Percentiles rank a stretch among this genome's conserved stretches.
These are phyloP conservation scores for Mycothermus thermophilus DNA, from an alignment of 495 filamentous ascomycete species.

Conservation along the genomic window DNA sequence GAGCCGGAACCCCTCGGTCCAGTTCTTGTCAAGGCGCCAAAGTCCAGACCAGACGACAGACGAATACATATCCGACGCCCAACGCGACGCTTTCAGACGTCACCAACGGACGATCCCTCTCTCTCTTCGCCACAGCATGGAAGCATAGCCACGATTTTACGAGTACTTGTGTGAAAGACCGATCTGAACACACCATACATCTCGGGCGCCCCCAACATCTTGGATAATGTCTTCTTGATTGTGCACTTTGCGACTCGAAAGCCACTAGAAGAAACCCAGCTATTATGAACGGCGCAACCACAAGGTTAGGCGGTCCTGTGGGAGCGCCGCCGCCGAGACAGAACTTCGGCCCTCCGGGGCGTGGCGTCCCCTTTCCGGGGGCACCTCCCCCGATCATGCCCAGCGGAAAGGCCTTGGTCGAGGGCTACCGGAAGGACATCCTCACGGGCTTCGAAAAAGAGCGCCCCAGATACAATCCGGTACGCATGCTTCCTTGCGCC, in stretches of 20 bases:
- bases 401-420: conserved; percentile 25
- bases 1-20: too few relatives aligned
- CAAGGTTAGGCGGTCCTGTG: conserved; percentile 6
- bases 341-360: conserved; percentile 6
- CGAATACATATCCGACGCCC: too few relatives aligned
- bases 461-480: conserved; percentile 32
- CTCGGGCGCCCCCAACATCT: too few relatives aligned
- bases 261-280: conserved; percentile 1
- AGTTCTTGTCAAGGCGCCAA: too few relatives aligned
- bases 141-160: too few relatives aligned
- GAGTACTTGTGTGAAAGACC: too few relatives aligned
- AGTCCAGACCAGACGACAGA: too few relatives aligned
- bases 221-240: conserved; percentile 7
- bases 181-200: too few relatives aligned
- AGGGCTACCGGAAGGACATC: conserved; percentile 35
- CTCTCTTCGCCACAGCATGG: too few relatives aligned
- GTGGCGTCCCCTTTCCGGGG: conserved; percentile 3
- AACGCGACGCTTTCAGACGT: too few relatives aligned
- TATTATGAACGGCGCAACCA: conserved; percentile 11
- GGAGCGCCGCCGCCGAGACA: conserved; percentile 1
- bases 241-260: not conserved
- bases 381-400: conserved; percentile 14
- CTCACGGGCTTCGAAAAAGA: conserved; percentile 31
- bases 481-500: conserved; percentile 16
- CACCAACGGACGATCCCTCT: too few relatives aligned